Evolutionary conservation across 306 rosid genomes (phyloP).

Genomic region (Cucurbita argyrosperma): DNA sequence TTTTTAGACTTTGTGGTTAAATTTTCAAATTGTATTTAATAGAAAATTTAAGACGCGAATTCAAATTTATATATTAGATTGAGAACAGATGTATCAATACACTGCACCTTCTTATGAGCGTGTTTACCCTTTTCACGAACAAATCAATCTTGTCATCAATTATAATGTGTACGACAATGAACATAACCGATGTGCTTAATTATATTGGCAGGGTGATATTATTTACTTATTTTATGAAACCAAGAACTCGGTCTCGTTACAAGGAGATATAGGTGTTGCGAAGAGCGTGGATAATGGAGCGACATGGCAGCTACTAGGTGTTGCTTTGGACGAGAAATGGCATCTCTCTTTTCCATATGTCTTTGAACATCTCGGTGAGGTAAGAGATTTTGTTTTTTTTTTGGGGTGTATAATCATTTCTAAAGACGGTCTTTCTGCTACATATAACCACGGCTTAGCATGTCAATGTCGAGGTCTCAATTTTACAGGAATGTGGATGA

Average conservation of each 20-base stretch:
- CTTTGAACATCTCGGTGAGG: slow-evolving; percentile 60
- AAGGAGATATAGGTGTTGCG: slow-evolving; percentile 95
- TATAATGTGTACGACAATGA: not conserved
- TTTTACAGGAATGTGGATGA: no score
- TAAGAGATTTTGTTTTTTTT: slow-evolving; percentile 15
- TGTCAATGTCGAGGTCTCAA: no score
- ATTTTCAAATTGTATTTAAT: not conserved
- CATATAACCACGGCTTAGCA: not conserved
- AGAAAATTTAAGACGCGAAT: not conserved
- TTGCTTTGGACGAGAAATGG: slow-evolving; percentile 90
- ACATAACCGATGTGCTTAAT: slow-evolving; percentile 7
- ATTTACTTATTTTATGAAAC: slow-evolving; percentile 81
- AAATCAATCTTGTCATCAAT: not conserved
- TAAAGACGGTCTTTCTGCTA: not conserved
- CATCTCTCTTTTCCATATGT: slow-evolving; percentile 92
- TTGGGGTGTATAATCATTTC: not conserved
- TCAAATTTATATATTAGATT: not conserved
- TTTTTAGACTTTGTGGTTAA: not conserved
- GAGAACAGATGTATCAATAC: not conserved
- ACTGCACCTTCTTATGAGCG: not conserved
- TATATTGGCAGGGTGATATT: slow-evolving; percentile 46
- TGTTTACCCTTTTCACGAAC: not conserved
- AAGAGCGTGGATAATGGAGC: slow-evolving; percentile 88
- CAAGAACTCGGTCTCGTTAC: slow-evolving; percentile 65
- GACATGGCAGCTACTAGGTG: slow-evolving; percentile 80